These are phyloP conservation scores for Hymenoscyphus infarciens DNA, from an alignment of 2,329 filamentous ascomycete species.

Conservation along the genomic window DNA sequence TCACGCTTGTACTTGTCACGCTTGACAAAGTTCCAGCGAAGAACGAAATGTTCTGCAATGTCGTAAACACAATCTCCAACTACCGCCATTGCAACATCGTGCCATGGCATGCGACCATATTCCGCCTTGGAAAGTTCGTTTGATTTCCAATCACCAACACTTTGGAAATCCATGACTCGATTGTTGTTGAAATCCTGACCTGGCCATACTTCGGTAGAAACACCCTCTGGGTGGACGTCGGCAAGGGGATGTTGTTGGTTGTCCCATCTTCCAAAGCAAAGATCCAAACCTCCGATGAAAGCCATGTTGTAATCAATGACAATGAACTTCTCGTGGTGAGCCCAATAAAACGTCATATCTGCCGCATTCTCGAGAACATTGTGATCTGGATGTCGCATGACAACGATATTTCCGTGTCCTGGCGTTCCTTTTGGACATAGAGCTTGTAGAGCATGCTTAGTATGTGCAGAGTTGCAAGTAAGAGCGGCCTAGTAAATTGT, in stretches of 20 bases:
- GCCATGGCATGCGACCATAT: slow-evolving; percentile 96
- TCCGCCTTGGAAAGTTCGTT: slow-evolving; percentile 91
- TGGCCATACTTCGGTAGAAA: slow-evolving; percentile 82
- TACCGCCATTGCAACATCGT: slow-evolving; percentile 91
- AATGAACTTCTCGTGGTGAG: slow-evolving; percentile 96
- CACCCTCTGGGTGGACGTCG: slow-evolving; percentile 81
- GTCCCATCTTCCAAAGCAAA: slow-evolving; percentile 97
- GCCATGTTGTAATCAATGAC: slow-evolving; percentile 88
- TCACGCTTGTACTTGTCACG: slow-evolving; percentile 97
- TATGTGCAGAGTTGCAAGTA: slow-evolving; percentile 90
- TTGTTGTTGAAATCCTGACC: slow-evolving; percentile 99
- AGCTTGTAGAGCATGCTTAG: slow-evolving; percentile 76
- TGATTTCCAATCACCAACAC: slow-evolving; percentile 85
- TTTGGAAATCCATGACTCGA: slow-evolving; percentile 90
- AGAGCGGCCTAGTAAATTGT: slow-evolving; percentile 57
- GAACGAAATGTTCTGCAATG: slow-evolving; percentile 90
- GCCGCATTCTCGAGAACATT: slow-evolving; percentile 90
- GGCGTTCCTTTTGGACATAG: slow-evolving; percentile 79
- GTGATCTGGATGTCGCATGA: slow-evolving; percentile 92
- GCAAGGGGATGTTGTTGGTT: slow-evolving; percentile 77
- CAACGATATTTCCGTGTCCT: slow-evolving; percentile 81
- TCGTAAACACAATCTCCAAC: slow-evolving; percentile 87
- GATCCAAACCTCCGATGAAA: slow-evolving; percentile 89
- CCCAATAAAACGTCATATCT: slow-evolving; percentile 98
- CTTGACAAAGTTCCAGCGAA: slow-evolving; percentile 96